A percentile compares a stretch with the other conserved stretches of the same genome.
Conservation (phyloP, 2,329 filamentous ascomycete species). For the Shiraia bambusicola region DNA sequence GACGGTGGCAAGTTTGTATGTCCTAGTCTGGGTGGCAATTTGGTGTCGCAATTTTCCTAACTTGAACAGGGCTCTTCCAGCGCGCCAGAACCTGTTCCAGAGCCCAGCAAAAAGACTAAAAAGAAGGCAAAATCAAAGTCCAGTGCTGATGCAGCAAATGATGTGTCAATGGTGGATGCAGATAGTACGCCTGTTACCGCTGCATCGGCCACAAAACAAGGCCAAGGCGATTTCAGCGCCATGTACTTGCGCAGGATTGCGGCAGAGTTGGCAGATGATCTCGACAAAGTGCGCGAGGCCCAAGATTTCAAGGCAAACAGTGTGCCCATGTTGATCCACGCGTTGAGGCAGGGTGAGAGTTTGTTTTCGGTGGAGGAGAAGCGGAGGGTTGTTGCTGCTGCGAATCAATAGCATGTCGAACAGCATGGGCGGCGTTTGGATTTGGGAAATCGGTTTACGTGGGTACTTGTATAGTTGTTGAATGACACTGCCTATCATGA, state of each 20-base stretch:
- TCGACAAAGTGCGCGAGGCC: conserved; percentile 68
- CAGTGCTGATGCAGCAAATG: conserved; percentile 6
- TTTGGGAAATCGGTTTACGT: too few species aligned
- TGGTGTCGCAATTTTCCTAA: neutral
- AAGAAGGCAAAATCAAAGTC: conserved; percentile 12
- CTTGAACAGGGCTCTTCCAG: neutral
- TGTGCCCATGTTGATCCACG: conserved; percentile 65
- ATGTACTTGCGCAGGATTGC: conserved; percentile 72
- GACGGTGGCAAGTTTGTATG: neutral
- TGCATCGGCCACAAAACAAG: conserved; percentile 9
- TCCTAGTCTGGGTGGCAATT: neutral
- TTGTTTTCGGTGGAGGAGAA: conserved; percentile 62
- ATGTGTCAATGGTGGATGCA: conserved; percentile 23
- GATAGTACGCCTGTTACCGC: conserved; percentile 7
- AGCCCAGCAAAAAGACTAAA: conserved; percentile 13
- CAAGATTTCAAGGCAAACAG: conserved; percentile 69
- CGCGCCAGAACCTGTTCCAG: conserved; percentile 7
- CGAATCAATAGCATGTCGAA: conserved; percentile 5
- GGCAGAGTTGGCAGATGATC: conserved; percentile 70
- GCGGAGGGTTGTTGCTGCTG: conserved; percentile 41
- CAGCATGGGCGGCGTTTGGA: conserved; percentile 18
- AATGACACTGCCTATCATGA: too few species aligned
- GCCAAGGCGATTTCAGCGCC: conserved; percentile 54
- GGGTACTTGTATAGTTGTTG: neutral
- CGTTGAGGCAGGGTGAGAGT: conserved; percentile 66